These are phyloP conservation scores for Beauveria brongniartii DNA, from an alignment of 2,329 filamentous ascomycete genomes.

Conservation along the genomic window DNA sequence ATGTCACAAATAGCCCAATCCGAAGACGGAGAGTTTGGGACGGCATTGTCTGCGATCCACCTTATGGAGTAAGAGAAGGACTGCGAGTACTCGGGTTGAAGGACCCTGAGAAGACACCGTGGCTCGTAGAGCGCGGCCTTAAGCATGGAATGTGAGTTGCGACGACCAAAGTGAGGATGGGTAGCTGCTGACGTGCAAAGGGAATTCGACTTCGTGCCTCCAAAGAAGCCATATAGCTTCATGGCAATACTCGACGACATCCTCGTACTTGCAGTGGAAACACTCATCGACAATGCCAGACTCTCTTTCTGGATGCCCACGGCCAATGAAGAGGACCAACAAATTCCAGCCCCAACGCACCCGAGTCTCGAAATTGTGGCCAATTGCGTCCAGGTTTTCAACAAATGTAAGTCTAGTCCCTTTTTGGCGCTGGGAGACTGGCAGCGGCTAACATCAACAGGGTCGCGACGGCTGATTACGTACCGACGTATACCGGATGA, in stretches of 20 bases:
- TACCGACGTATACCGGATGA: constrained; percentile 64
- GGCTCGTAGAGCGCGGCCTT: constrained; percentile 60
- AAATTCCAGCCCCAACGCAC: constrained; percentile 70
- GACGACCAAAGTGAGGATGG: background rate
- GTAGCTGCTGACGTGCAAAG: constrained; percentile 13
- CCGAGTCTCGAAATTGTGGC: constrained; percentile 64
- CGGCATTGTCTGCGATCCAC: constrained; percentile 90
- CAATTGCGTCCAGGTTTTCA: constrained; percentile 79
- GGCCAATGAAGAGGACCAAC: constrained; percentile 67
- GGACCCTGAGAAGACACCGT: constrained; percentile 52
- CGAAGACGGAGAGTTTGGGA: constrained; percentile 60
- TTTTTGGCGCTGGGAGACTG: background rate
- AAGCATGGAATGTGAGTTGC: constrained; percentile 56
- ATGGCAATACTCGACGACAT: constrained; percentile 85
- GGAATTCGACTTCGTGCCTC: constrained; percentile 63
- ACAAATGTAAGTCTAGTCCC: constrained; percentile 60
- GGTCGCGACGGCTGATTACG: constrained; percentile 83
- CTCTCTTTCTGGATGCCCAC: constrained; percentile 98
- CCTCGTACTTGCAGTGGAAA: constrained; percentile 68
- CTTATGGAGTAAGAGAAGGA: constrained; percentile 90
- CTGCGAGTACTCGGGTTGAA: constrained; percentile 76
- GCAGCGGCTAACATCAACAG: constrained; percentile 31
- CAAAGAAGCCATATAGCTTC: constrained; percentile 90
- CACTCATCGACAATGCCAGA: constrained; percentile 69
- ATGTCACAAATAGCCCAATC: constrained; percentile 81